Conservation (phyloP, 2,329 filamentous ascomycete species). For the Plenodomus tracheiphilus region DNA sequence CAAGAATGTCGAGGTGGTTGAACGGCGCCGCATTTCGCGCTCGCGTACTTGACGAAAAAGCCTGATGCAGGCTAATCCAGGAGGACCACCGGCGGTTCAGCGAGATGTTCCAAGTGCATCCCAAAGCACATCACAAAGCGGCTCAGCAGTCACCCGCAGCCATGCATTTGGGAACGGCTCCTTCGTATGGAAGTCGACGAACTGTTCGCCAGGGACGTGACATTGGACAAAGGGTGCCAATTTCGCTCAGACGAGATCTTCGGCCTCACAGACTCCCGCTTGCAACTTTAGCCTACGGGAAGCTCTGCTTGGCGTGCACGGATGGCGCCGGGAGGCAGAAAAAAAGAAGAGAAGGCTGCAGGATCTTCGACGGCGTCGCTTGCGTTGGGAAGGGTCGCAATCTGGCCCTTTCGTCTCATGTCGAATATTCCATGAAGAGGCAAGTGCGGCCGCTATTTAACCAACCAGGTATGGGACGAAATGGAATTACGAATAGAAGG, state of each 20-base stretch:
- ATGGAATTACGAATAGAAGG: slow-evolving; percentile 22
- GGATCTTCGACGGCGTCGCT: slow-evolving; percentile 31
- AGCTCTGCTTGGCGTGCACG: slow-evolving; percentile 38
- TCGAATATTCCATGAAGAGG: slow-evolving; percentile 18
- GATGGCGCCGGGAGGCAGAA: slow-evolving; percentile 36
- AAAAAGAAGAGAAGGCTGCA: slow-evolving; percentile 34
- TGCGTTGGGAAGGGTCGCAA: slow-evolving; percentile 23
- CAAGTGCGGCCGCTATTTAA: slow-evolving; percentile 23
- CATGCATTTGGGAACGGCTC: slow-evolving; percentile 16
- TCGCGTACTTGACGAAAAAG: neutral
- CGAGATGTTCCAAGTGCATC: slow-evolving; percentile 9
- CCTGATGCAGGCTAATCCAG: neutral
- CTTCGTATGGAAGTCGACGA: slow-evolving; percentile 14
- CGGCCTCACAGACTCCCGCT: slow-evolving; percentile 41
- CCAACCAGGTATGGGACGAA: slow-evolving; percentile 20
- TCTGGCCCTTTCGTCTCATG: slow-evolving; percentile 23
- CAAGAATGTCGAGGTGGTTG: neutral
- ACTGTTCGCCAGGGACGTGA: slow-evolving; percentile 23
- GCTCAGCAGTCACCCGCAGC: slow-evolving; percentile 13
- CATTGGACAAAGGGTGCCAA: slow-evolving; percentile 25
- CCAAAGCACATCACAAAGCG: slow-evolving; percentile 3
- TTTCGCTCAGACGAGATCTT: slow-evolving; percentile 37
- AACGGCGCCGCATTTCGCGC: neutral
- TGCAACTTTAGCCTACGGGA: slow-evolving; percentile 40
- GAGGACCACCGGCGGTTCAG: slow-evolving; percentile 8